Evolutionary conservation across 2,329 filamentous ascomycete species (phyloP), one percentile per base, ranked within the genome.

Genomic region (Fusarium sulawesiense): DNA sequence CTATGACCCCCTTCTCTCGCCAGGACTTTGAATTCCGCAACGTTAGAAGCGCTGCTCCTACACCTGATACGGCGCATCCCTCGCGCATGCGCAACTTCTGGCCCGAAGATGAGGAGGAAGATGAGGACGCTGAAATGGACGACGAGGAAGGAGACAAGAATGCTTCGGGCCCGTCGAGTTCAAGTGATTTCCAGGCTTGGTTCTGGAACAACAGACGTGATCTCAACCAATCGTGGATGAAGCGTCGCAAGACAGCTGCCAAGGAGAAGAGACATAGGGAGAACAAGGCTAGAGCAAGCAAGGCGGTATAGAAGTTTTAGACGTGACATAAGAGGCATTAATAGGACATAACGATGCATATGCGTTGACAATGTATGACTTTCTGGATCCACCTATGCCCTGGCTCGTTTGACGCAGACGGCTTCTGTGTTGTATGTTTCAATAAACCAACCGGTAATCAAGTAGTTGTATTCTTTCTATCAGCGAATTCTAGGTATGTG

Each of bases 11-110:
- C 0, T 97, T 90, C 78, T 93, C 92, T 1, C 89, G 90, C 68
- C 88, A 90, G 71, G 95, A 98, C 71, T 84, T 95, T 30, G 91
- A 93, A 73, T 89, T 85, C 81, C 88, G 94, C 66, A 88, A 87
- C 53, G 77, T 92, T n/a, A 88, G 96, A 59, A 98, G 94, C 77
- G 94, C 94, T 8, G 96, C 96, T 4, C 96, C 96, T 0, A 99
- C 96, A 0, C 96, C 96, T 0, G 96, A 99, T 77, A 98, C 96
- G 0, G 93, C 93, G 3, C 89, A 94, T 64, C 89, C 92, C 3
- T 89, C 85, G 42, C 88, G 89, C 29, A 86, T 83, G 60, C 90
- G 91, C 75, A 83, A 85, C 68, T 84, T 91, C 27, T 89, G 87
- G 85, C 85, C 11, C 80, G 83, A 66, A 32, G 63, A 13, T 80